phyloP scores from a whole-genome alignment of 2,329 filamentous ascomycete genomes.

The Pseudogymnoascus sp. region DNA sequence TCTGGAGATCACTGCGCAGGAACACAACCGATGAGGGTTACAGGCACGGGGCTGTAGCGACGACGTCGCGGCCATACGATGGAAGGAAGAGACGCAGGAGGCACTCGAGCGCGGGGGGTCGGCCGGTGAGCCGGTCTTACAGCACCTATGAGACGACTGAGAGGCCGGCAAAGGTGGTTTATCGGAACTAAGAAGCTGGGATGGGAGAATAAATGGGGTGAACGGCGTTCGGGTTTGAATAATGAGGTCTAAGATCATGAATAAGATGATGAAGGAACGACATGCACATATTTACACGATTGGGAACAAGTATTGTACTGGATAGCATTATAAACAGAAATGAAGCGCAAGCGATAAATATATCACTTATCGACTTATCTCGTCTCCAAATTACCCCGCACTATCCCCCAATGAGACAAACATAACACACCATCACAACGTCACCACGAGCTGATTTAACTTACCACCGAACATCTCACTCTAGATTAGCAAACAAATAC shows the following conservation, averaged over 20 bases:
- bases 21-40: not conserved
- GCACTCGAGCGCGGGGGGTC: conserved; percentile 1
- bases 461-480: not conserved
- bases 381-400: conserved; percentile 6
- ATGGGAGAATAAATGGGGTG: not conserved
- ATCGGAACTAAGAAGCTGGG: not conserved
- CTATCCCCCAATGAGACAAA: conserved; percentile 4
- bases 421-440: not conserved
- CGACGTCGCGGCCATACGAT: not conserved
- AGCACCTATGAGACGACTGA: conserved; percentile 2
- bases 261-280: not conserved
- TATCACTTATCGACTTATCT: not conserved
- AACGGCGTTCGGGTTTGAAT: not conserved
- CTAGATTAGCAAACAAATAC: conserved; percentile 1
- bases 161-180: not conserved
- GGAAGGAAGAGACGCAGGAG: not conserved
- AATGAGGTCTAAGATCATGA: not conserved
- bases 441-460: not conserved
- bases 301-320: not conserved
- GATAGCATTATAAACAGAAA: not conserved
- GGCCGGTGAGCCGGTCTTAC: not conserved
- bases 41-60: not conserved
- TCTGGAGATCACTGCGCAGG: not conserved
- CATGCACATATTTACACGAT: not conserved
- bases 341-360: not conserved